Conservation (phyloP, 352 stramenopile genomes). For the Globisporangium cederbergense region DNA sequence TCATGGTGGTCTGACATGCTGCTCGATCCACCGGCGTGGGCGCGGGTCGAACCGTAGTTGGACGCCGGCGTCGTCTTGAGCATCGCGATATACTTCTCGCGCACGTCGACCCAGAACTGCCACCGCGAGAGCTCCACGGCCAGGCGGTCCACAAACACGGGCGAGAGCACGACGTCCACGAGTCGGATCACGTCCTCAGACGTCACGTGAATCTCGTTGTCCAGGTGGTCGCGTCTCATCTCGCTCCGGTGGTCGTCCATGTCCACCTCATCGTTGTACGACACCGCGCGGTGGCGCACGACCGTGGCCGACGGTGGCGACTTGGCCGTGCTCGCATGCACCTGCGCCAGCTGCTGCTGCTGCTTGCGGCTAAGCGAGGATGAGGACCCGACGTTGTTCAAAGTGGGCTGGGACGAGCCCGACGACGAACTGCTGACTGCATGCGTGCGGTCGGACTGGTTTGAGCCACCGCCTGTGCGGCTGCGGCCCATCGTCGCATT, state of each 20-base stretch:
- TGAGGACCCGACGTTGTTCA: background rate
- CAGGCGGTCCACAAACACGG: constrained; percentile 68
- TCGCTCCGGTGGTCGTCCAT: constrained; percentile 16
- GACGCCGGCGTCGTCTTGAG: constrained; percentile 23
- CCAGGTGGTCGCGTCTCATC: constrained; percentile 24
- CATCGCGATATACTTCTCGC: constrained; percentile 68
- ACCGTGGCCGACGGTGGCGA: background rate
- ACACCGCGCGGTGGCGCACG: constrained; percentile 6
- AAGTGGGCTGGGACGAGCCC: background rate
- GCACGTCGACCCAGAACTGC: constrained; percentile 79
- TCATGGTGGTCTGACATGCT: constrained; percentile 9
- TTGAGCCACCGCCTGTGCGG: background rate
- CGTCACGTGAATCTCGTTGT: constrained; percentile 62
- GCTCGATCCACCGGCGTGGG: background rate
- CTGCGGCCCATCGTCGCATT: constrained; percentile 9
- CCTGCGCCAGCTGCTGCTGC: background rate
- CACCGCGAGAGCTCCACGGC: constrained; percentile 60
- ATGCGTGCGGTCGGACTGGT: background rate
- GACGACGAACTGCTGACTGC: background rate
- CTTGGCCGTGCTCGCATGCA: background rate
- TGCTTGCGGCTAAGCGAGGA: constrained; percentile 8
- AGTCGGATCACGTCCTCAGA: constrained; percentile 73
- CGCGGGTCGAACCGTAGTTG: constrained; percentile 16
- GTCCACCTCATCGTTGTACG: constrained; percentile 3
- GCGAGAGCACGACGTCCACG: constrained; percentile 70